These are phyloP conservation scores for Pseudonitzschia multistriata DNA, from an alignment of 108 stramenopile genomes.

Conservation along the genomic window DNA sequence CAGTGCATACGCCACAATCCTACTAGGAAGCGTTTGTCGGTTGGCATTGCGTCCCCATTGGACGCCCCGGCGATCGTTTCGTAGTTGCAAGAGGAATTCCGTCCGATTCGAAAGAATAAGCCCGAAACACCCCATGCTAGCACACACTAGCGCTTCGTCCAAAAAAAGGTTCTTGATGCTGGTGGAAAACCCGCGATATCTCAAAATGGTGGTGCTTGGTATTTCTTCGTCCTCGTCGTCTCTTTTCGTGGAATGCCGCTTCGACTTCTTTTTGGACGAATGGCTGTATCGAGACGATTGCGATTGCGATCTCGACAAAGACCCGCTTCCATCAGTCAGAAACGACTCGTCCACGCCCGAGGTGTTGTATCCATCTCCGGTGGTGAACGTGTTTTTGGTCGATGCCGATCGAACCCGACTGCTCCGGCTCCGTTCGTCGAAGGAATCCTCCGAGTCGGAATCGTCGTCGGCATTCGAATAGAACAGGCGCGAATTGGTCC, in stretches of 20 bases:
- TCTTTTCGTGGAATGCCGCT: not conserved
- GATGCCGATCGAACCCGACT: not conserved
- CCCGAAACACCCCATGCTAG: slow-evolving; percentile 79
- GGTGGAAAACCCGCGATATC: slow-evolving; percentile 79
- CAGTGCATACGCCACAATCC: slow-evolving; percentile 56
- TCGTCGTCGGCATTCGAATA: slow-evolving; percentile 34
- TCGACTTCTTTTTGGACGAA: not conserved
- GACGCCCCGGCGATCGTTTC: slow-evolving; percentile 65
- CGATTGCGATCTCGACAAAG: not conserved
- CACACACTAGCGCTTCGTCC: slow-evolving; percentile 82
- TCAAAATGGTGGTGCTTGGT: slow-evolving; percentile 33
- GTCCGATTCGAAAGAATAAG: slow-evolving; percentile 68
- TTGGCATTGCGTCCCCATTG: slow-evolving; percentile 44
- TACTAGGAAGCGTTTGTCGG: slow-evolving; percentile 38
- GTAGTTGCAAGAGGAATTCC: slow-evolving; percentile 72
- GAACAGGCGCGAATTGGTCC: slow-evolving; percentile 23
- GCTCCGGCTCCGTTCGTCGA: slow-evolving; percentile 19
- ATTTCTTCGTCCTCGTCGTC: not conserved
- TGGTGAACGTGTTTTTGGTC: not conserved
- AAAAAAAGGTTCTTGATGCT: slow-evolving; percentile 73
- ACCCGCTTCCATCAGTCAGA: not conserved
- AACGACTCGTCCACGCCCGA: not conserved
- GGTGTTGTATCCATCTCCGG: not conserved
- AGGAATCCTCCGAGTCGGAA: slow-evolving; percentile 40
- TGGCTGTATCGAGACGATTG: not conserved